These are phyloP conservation scores for Sodiomyces alkalinus DNA, from an alignment of 2,329 filamentous ascomycete genomes.

Conservation along the genomic window DNA sequence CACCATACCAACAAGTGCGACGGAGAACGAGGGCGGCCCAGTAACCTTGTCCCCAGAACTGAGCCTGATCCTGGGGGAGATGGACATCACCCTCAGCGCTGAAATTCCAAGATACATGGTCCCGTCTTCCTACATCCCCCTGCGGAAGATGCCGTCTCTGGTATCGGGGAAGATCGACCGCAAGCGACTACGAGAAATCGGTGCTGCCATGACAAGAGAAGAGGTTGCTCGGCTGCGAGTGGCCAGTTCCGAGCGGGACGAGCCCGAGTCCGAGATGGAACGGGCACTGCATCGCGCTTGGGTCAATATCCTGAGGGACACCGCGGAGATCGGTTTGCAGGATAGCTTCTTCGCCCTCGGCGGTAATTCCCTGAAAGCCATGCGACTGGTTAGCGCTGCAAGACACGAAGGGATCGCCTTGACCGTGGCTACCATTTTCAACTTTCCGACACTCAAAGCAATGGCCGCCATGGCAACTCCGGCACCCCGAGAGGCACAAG, in stretches of 20 bases:
- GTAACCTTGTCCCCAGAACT: slow-evolving; percentile 17
- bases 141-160: slow-evolving; percentile 27
- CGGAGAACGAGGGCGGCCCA: slow-evolving; percentile 9
- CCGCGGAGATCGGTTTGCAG: slow-evolving; percentile 15
- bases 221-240: slow-evolving; percentile 20
- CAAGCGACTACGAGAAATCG: slow-evolving; percentile 30
- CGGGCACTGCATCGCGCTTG: slow-evolving; percentile 21
- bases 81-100: slow-evolving; percentile 17
- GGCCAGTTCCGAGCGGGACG: slow-evolving; percentile 15
- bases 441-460: slow-evolving; percentile 24
- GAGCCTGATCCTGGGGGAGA: slow-evolving; percentile 13
- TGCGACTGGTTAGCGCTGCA: slow-evolving; percentile 31
- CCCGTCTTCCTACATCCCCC: slow-evolving; percentile 28
- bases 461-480: slow-evolving; percentile 24
- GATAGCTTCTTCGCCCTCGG: slow-evolving; percentile 33
- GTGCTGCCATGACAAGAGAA: slow-evolving; percentile 22
- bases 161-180: slow-evolving; percentile 35
- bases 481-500: slow-evolving; percentile 10
- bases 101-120: slow-evolving; percentile 31
- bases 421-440: slow-evolving; percentile 30
- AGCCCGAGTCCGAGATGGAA: slow-evolving; percentile 22
- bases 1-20: slow-evolving; percentile 6
- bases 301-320: slow-evolving; percentile 20
- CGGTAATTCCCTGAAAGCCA: slow-evolving; percentile 35
- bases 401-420: slow-evolving; percentile 21